These are phyloP conservation scores for Phytophthora vignae DNA, from an alignment of 352 stramenopile species.

Conservation along the genomic window DNA sequence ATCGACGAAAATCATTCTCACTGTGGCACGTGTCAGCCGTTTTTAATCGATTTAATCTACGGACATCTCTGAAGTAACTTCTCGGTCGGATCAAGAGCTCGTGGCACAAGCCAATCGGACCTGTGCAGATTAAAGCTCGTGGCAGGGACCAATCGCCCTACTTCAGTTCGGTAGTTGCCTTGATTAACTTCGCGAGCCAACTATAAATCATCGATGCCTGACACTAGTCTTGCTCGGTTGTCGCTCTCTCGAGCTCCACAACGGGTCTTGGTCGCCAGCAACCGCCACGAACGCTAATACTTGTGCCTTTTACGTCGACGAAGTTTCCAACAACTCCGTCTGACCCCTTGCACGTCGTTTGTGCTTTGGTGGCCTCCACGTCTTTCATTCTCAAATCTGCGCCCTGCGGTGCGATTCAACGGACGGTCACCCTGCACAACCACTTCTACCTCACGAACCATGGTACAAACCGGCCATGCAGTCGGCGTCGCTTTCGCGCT, in stretches of 20 bases:
- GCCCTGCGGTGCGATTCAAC: background rate
- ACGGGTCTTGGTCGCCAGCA: slow-evolving; percentile 1
- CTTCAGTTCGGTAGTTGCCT: slow-evolving; percentile 1
- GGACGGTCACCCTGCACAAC: background rate
- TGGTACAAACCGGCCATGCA: slow-evolving; percentile 46
- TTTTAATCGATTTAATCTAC: background rate
- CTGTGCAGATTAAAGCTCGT: background rate
- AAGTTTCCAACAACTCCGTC: slow-evolving; percentile 2
- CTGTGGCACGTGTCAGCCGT: background rate
- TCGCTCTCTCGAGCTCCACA: too few relatives aligned
- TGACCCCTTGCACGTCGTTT: background rate
- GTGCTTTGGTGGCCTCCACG: background rate
- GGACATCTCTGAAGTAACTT: too few relatives aligned
- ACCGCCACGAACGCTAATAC: slow-evolving; percentile 9
- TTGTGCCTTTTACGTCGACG: background rate
- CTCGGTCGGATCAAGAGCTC: too few relatives aligned
- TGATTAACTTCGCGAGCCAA: slow-evolving; percentile 4
- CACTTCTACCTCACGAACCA: slow-evolving; percentile 8
- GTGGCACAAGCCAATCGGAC: too few relatives aligned
- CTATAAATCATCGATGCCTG: slow-evolving; percentile 11
- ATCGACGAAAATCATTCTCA: background rate
- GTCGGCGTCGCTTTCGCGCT: slow-evolving; percentile 56
- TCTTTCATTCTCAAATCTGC: slow-evolving; percentile 29
- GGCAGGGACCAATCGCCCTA: slow-evolving; percentile 17
- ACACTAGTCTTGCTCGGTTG: background rate